These are phyloP conservation scores for Dendrobium catenatum DNA, from an alignment of 106 monocot species.

Conservation along the genomic window DNA sequence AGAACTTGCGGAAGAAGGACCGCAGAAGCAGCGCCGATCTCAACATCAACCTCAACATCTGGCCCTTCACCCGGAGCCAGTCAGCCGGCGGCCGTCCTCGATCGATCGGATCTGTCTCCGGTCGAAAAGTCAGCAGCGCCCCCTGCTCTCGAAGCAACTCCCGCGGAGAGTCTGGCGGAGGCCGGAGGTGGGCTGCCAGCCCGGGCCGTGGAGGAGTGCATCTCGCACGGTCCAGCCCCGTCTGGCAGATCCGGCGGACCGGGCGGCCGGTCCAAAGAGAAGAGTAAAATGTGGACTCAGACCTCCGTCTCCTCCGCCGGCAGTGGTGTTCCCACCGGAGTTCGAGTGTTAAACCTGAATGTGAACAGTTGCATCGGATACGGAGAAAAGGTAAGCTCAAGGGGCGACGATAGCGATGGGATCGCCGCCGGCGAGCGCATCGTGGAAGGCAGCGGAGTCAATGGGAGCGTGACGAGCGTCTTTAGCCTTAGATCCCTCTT, in stretches of 20 bases:
- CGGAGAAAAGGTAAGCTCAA: slow-evolving; percentile 25
- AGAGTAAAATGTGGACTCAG: neutral
- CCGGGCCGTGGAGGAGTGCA: slow-evolving; percentile 29
- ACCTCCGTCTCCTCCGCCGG: neutral
- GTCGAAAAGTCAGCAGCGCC: slow-evolving; percentile 61
- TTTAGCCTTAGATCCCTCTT: slow-evolving; percentile 64
- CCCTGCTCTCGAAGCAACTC: slow-evolving; percentile 98
- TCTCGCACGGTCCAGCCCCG: slow-evolving; percentile 65
- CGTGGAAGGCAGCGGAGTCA: neutral
- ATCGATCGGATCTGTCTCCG: neutral
- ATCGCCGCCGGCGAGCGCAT: slow-evolving; percentile 3
- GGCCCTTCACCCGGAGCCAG: slow-evolving; percentile 68
- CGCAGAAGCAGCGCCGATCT: slow-evolving; percentile 22
- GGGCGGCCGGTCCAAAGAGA: neutral
- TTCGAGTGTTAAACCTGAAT: slow-evolving; percentile 35
- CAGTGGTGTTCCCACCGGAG: slow-evolving; percentile 16
- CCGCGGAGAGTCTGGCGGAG: slow-evolving; percentile 34
- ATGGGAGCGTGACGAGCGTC: slow-evolving; percentile 11
- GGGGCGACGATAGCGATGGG: slow-evolving; percentile 17
- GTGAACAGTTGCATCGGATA: slow-evolving; percentile 69
- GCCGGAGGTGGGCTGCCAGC: slow-evolving; percentile 29
- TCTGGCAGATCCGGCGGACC: slow-evolving; percentile 36
- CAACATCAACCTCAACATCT: slow-evolving; percentile 51
- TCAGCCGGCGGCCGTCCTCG: slow-evolving; percentile 31
- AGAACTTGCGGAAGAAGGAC: neutral